Percentiles rank a stretch among this genome's conserved stretches.
phyloP scores from a whole-genome alignment of 768 basidiomycete genomes.

The Phlebiopsis gigantea region DNA sequence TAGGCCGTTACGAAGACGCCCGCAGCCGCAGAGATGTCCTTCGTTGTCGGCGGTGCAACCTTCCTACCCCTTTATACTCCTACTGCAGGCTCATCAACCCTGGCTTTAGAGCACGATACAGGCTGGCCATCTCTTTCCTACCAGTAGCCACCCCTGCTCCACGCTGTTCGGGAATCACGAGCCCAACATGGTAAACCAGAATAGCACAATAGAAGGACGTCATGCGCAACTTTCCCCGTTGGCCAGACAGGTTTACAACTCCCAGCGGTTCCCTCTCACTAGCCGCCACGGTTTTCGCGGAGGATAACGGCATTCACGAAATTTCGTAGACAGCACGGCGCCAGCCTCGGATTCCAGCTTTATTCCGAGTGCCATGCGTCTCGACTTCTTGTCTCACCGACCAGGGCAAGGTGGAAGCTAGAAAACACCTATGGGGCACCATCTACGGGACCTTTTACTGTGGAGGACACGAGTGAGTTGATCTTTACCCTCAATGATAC shows the following conservation, averaged over 20 bases:
- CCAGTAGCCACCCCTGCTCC: neutral
- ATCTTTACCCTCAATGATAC: neutral
- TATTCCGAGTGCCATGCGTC: neutral
- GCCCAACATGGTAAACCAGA: neutral
- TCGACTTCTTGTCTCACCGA: neutral
- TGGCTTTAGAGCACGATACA: neutral
- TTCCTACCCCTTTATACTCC: neutral
- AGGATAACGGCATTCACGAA: neutral
- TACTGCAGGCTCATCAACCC: neutral
- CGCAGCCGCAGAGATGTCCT: neutral
- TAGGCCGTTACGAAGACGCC: neutral
- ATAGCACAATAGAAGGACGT: neutral
- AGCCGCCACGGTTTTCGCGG: neutral
- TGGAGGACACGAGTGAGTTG: neutral
- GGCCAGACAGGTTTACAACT: no score
- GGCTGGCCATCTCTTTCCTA: neutral
- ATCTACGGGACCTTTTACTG: neutral
- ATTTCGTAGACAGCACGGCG: neutral
- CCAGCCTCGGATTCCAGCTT: neutral
- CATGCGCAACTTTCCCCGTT: neutral
- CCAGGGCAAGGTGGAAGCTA: neutral
- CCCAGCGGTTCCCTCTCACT: neutral
- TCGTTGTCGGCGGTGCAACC: constrained; percentile 1
- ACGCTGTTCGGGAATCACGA: neutral
- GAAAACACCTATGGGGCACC: no score